Evolutionary conservation across 345 rosid genomes (phyloP), one percentile per base, ranked within the genome.

Genomic region (Sonneratia alba): DNA sequence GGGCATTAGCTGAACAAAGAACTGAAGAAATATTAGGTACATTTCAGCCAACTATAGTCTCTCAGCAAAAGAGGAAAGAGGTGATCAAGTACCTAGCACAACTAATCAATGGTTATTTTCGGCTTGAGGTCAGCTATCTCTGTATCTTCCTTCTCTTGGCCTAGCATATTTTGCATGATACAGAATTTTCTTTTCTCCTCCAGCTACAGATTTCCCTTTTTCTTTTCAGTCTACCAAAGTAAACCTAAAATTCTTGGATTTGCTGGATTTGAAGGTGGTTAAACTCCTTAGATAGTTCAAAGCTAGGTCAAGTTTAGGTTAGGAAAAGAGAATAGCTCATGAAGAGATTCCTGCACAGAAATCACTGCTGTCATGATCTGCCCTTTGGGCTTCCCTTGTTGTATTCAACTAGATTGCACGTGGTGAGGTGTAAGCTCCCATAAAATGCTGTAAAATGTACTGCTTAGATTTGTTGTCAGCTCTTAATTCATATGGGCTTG

Each of bases 1-100:
- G 95, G 97, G 71, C 74, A 72, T 69, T 87, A 79, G 91, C 93
- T 65, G 98, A 94, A 81, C 74, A 82, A 68, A 91, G 96, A 80
- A 83, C 75, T 79, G 80, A 77, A 63, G 98, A 94, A 82, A 88
- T 94, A 77, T 80, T 94, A 49, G 78, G 77, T 77, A 70, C 72
- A 66, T 83, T 91, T 72, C 96, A 88, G 81, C 96, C 96, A 18
- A 68, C 81, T 55, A 43, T 81, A 72, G 78, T 85, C 77, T 89
- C 98, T 37, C 91, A 94, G 77, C 75, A 79, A 73, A 84, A 76
- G 76, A 85, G 98, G 71, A 82, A 82, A 70, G 88, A 78, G 61
- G 85, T 90, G 62, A 84, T 91, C 71, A 76, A 82, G 74, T 85
- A 88, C 75, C 38, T 94, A 62, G 81, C 59, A 78, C 74, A 75